Percentiles rank a stretch among this genome's conserved stretches.
Conservation (phyloP, 2,329 filamentous ascomycete species). For the Aspergillus neotritici region DNA sequence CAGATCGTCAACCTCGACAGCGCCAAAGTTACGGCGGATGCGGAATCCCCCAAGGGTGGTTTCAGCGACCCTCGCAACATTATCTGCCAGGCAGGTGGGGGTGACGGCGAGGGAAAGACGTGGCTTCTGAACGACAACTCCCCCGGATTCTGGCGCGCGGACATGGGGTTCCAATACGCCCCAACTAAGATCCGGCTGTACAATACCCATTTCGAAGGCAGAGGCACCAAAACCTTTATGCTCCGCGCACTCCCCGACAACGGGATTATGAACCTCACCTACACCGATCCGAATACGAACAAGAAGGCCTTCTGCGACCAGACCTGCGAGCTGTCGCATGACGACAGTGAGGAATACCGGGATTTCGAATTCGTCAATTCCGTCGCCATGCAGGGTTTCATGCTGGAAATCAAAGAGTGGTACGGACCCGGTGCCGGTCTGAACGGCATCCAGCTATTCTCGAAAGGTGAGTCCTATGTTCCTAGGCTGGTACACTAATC, state of each 20-base stretch:
- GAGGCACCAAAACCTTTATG: conserved; percentile 82
- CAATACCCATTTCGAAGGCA: conserved; percentile 78
- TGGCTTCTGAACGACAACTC: conserved; percentile 75
- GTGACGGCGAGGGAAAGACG: conserved; percentile 66
- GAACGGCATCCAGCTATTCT: conserved; percentile 77
- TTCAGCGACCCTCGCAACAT: conserved; percentile 75
- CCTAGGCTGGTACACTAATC: too few relatives aligned
- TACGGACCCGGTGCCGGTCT: conserved; percentile 82
- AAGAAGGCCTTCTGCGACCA: conserved; percentile 68
- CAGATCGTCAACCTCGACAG: conserved; percentile 79
- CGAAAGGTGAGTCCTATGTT: conserved; percentile 57
- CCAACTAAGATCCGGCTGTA: conserved; percentile 82
- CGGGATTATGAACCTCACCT: conserved; percentile 95
- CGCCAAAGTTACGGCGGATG: conserved; percentile 65
- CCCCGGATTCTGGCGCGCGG: conserved; percentile 75
- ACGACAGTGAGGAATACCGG: conserved; percentile 62
- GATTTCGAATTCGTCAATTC: conserved; percentile 87
- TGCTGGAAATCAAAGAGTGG: conserved; percentile 78
- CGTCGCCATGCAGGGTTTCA: conserved; percentile 82
- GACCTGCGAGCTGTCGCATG: conserved; percentile 74
- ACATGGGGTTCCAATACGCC: conserved; percentile 75
- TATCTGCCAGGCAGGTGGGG: conserved; percentile 66
- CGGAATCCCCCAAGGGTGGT: conserved; percentile 55
- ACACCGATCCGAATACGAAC: conserved; percentile 68
- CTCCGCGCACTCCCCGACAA: conserved; percentile 79